Base-by-base conservation (phyloP, 1,284 basidiomycete genomes). In the Irpex sp. region DNA sequence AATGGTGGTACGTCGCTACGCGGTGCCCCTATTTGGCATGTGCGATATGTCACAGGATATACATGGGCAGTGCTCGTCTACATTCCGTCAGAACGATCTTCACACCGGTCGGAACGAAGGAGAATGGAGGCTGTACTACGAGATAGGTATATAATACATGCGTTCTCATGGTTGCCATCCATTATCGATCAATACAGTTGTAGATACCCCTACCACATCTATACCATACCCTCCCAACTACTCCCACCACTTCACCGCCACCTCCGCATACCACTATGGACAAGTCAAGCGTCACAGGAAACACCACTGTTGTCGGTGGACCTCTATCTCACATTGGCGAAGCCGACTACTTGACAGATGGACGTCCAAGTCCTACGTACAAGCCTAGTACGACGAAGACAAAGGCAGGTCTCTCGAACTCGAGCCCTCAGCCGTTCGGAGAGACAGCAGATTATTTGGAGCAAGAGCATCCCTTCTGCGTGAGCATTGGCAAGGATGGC, bases 401-500 rank as follows among this genome's bases (percentile, higher is more conserved):
- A 9, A 56, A 34, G 54, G 54, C 54, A 34, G 17, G 17, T 6
- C 34, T 56, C 34, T 34, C 36, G 21, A 44, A 6, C 17, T 26
- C 60, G 15, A 52, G 13, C 21, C 6, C 40, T 26, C 48, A 55
- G 13, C 69, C 63, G 51, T 71, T 74, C 60, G 59, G 65, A 38
- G 64, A 65, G 38, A 62, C 64, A 11, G 61, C 67, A 2, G 73
- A 78, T 62, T 77, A 77, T 66, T 67, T 76, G 62, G 67, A 78
- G 21, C 76, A 77, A 60, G 82, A 86, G 47, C 75, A 87, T 52
- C 85, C 86, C 0, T 92, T 89, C 77, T 88, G 90, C 66, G 79
- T 92, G 56, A 80, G 78, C 7, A 89, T 92, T 63, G 82, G 81
- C 34, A 85, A 83, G 69, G 82, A 82, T 31, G 89, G 90, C 54